Base-by-base conservation (phyloP, 2,329 filamentous ascomycete genomes). In the Fusarium sacchari region DNA sequence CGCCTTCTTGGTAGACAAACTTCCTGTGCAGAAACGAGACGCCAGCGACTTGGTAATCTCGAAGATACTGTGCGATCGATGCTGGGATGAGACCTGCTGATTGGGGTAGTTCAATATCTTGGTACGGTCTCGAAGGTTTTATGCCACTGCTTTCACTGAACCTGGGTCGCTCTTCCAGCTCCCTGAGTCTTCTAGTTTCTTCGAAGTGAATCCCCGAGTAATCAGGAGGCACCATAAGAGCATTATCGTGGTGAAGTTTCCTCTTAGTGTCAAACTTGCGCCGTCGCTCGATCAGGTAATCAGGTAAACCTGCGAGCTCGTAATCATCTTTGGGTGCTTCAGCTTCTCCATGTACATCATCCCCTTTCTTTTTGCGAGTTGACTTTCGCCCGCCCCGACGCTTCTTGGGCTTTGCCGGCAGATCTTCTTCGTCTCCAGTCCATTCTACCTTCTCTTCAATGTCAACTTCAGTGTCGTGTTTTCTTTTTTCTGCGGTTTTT, bases 1-100 rank as follows among this genome's bases (percentile, higher is more conserved):
- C 94, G 2, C 96, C 96, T 76, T 92, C 92, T 79, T 99, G 96
- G 74, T 94, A 96, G 8, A 98, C 92, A 79, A 98, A 98, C 28
- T 94, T 88, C 67, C 94, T 89, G 80, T 98, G 95, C 13, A 99
- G 86, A 77, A 98, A 98, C 37, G 89, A 88, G 20, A 93, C 94
- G 10, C 96, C 96, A 34, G 93, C 89, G 4, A 98, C 87, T 81
- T 99, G 96, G 78, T 99, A 99, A 72, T 95, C 93, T 67, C 96
- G 91, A 55, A 99, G 85, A 83, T 96, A 98, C 79, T 96, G 95
- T 1, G 96, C 95, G 60, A 98, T 94, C 0, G 94, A 90, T 0
- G 94, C 95, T 0, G 96, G 96, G 43, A 99, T 95, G 7, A 95
- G 79, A 0, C 95, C 96, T 2, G 90, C 88, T 2, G 95, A 97